A percentile compares a stretch with the other conserved stretches of the same genome.
Evolutionary conservation across 805 yeast species (phyloP).

Genomic region (Candida endomychidarum): DNA sequence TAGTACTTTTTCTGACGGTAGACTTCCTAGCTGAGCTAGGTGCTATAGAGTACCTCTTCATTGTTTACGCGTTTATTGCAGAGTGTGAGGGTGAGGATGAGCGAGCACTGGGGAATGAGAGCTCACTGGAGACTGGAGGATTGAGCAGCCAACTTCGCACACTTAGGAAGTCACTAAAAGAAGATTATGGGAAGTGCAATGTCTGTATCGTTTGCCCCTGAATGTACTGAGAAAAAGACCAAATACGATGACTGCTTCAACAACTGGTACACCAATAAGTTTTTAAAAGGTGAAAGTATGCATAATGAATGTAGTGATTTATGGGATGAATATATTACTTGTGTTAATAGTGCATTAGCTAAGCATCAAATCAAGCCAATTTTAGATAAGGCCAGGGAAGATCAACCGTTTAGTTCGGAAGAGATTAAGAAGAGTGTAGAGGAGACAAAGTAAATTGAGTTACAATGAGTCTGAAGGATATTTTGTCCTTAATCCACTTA

Average conservation of each 20-base stretch:
- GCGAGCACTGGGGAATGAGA: no score
- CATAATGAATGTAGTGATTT: slow-evolving; percentile 88
- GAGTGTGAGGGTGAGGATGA: background rate
- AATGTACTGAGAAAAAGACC: slow-evolving; percentile 84
- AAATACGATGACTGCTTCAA: slow-evolving; percentile 92
- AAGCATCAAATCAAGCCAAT: slow-evolving; percentile 77
- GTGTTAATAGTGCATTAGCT: slow-evolving; percentile 71
- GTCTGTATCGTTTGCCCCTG: slow-evolving; percentile 89
- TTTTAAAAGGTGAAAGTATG: slow-evolving; percentile 51
- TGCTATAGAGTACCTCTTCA: slow-evolving; percentile 37
- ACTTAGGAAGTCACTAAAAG: background rate
- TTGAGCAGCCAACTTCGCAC: no score
- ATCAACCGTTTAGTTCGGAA: slow-evolving; percentile 67
- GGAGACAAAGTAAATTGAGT: slow-evolving; percentile 1
- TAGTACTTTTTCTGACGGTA: slow-evolving; percentile 24
- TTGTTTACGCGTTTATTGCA: slow-evolving; percentile 10
- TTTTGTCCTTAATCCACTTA: no score
- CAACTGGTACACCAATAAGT: slow-evolving; percentile 88
- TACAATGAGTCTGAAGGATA: no score
- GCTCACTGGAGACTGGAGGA: no score
- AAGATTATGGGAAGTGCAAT: slow-evolving; percentile 41
- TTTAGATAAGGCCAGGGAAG: slow-evolving; percentile 85
- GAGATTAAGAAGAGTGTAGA: slow-evolving; percentile 20
- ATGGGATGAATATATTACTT: slow-evolving; percentile 87
- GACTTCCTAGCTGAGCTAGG: slow-evolving; percentile 29